Conservation (phyloP, 2,329 filamentous ascomycete species). For the Trichoderma oligosporum region DNA sequence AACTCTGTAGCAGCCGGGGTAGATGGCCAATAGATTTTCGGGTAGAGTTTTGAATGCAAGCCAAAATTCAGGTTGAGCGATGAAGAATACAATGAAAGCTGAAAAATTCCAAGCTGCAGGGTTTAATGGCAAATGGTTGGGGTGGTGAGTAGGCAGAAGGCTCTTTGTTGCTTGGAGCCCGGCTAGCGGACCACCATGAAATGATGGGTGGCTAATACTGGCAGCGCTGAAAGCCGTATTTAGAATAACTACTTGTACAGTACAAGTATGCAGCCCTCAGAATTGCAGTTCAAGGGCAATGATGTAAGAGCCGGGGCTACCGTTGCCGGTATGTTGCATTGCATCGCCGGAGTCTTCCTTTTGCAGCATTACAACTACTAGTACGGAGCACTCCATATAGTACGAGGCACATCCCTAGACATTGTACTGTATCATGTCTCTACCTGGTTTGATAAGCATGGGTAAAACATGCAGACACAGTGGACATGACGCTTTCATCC, state of each 20-base stretch:
- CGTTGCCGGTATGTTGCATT: background rate
- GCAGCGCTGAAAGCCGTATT: no score
- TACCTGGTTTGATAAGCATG: conserved; percentile 4
- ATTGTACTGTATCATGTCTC: no score
- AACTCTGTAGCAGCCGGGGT: background rate
- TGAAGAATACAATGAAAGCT: no score
- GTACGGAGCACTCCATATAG: no score
- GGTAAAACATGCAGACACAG: background rate
- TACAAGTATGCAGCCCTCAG: background rate
- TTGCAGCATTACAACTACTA: background rate
- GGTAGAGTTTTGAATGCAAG: no score
- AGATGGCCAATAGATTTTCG: background rate
- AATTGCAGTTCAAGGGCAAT: background rate
- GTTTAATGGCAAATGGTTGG: background rate
- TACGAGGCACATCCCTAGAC: no score
- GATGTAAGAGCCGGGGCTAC: background rate
- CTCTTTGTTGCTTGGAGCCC: no score
- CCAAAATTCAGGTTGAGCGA: no score
- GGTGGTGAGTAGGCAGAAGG: background rate
- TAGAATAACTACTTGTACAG: no score
- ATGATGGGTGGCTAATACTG: conserved; percentile 5
- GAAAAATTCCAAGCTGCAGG: background rate
- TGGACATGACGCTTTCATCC: background rate
- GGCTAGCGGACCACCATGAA: background rate
- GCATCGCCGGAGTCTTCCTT: background rate